These are phyloP conservation scores for Breviolum minutum DNA, from an alignment of 73 alveolate species.

Conservation along the genomic window DNA sequence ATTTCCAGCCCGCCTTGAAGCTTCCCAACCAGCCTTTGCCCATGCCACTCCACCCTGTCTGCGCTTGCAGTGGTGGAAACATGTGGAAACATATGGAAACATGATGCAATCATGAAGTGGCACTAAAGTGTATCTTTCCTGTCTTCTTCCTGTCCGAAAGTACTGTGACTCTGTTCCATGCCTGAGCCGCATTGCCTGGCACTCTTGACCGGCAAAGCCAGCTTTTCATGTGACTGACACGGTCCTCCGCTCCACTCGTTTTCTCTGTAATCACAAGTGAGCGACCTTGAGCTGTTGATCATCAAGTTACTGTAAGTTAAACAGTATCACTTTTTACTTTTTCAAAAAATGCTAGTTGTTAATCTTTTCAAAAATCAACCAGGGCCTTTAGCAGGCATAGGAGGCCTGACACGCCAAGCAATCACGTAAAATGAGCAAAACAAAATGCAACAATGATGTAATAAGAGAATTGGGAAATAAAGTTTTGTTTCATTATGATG, in stretches of 20 bases:
- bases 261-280: too few relatives aligned
- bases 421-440: background rate
- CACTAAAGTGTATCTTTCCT: background rate
- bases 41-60: background rate
- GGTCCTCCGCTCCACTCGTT: too few relatives aligned
- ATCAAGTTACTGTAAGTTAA: too few relatives aligned
- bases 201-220: background rate
- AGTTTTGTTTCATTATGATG: background rate
- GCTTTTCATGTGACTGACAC: background rate
- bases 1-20: background rate
- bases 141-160: background rate
- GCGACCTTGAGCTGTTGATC: too few relatives aligned
- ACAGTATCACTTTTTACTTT: too few relatives aligned
- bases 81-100: background rate
- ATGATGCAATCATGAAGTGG: background rate
- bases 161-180: background rate
- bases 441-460: background rate
- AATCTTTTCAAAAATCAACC: too few relatives aligned
- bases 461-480: background rate
- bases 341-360: too few relatives aligned
- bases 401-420: background rate
- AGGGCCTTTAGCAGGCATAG: too few relatives aligned
- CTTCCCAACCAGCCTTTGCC: conserved; percentile 15
- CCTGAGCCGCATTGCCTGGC: background rate
- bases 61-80: background rate